Base-by-base conservation (phyloP, 2,329 filamentous ascomycete genomes). In the Penicillium sp. region DNA sequence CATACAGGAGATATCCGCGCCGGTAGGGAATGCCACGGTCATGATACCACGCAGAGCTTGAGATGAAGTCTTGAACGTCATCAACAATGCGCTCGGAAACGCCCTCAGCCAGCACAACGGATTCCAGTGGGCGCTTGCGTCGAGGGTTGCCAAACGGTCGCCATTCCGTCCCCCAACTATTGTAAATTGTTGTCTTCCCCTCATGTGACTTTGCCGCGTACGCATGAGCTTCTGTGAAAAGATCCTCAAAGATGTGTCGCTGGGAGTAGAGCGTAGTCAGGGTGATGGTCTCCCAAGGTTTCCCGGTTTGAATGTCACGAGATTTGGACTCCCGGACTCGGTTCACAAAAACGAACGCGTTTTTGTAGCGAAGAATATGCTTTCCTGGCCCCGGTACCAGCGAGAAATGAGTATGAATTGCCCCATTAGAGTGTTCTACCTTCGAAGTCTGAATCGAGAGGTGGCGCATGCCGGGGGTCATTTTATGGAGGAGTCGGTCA, bases 11-110 rank as follows among this genome's bases (percentile, higher is more conserved):
- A 71, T 97, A 97, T 0, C 93, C 94, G 57, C 93, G 83, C 18
- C 93, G 86, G 70, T 97, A 97, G 0, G 94, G 94, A 63, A 97
- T 96, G 2, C 93, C 94, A n/a, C 94, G 88, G 69, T 96, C 92
- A 51, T 92, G 86, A 71, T 97, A 97, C 93, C 94, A 97, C 64
- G 89, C 86, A 58, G 90, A 86, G 39, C 90, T 88, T 1, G 81
- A 79, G 54, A 96, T 80, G 69, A 97, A 97, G 66, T 95, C 91
- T 69, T 86, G 84, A 9, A 96, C 89, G 69, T 97, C 94, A 35
- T 81, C 83, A 4, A 96, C 85, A 39, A 97, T 88, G 47, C 83
- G 81, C 73, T 96, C 91, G 70, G 93, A 91, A 54, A 98, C 85
- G 0, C 93, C 93, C 58, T 88, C 79, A 63, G 96, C 92, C 19